Base-by-base conservation (phyloP, 768 basidiomycete genomes). In the Neoboletus brunneissimus region DNA sequence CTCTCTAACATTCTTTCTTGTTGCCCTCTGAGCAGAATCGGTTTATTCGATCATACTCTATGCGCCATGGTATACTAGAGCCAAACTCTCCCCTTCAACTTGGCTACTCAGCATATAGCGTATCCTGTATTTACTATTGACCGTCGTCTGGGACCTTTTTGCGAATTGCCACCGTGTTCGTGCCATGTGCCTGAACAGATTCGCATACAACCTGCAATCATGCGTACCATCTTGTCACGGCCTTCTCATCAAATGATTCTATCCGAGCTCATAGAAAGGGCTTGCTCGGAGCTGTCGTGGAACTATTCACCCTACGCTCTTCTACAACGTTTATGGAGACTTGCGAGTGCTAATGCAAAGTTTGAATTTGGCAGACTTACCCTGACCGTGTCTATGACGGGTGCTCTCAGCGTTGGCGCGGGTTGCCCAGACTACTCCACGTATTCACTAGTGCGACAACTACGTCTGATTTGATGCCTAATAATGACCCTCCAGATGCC, bases 371-470 rank as follows among this genome's bases (percentile, higher is more conserved):
- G 64, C 48, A 59, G 59, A 35, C 53, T 71, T 3, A 47, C 54
- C 23, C 29, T 66, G 15, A 60, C 67, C 4, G 49, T 67, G 16
- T 67, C 66, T 7, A 29, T 69, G 37, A 53, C 70, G 18, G 61
- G 65, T 45, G 61, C 57, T 50, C 27, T 58, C 50, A 62, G 53
- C 52, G 65, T 60, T 18, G 57, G 61, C 8, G 71, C 69, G 20
- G 68, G 74, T 55, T 89, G 87, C 63, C 85, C 84, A 25, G 83
- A 86, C 64, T 89, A 79, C 65, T 82, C 84, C 23, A 70, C 69
- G 7, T 88, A 81, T 65, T 82, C 87, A 25, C 79, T 81, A 70
- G 85, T 78, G 55, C 42, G 10, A 49, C 22, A 6, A 29, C n/a
- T n/a, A 37, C 18, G 43, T 37, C 31, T 34, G 12, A 9, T 46